phyloP scores from a whole-genome alignment of 148 eudicot genomes.

The Rhododendron ovatum region DNA sequence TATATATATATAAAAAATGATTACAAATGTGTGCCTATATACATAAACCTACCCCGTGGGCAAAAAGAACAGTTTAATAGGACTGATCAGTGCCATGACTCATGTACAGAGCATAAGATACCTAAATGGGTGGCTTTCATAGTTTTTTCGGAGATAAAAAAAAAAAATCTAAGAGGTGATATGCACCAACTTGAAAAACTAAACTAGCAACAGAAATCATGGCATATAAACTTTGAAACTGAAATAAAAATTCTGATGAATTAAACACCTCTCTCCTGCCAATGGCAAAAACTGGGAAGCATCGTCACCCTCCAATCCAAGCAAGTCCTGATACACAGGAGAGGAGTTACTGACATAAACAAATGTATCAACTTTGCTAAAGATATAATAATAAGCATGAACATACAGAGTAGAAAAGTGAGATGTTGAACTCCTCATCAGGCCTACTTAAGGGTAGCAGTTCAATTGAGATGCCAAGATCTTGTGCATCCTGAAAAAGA shows the following conservation, averaged over 20 bases:
- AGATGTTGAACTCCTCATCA: slow-evolving; percentile 63
- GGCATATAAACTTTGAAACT: not conserved
- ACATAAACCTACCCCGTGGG: not conserved
- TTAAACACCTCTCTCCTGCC: slow-evolving; percentile 62
- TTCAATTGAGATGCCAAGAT: slow-evolving; percentile 88
- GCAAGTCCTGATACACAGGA: slow-evolving; percentile 57
- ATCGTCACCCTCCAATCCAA: slow-evolving; percentile 80
- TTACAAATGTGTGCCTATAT: not conserved
- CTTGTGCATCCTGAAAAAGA: slow-evolving; percentile 83
- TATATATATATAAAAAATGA: not conserved
- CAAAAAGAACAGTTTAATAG: not conserved
- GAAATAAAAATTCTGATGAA: not conserved
- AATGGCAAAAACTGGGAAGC: slow-evolving; percentile 60
- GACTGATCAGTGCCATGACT: not conserved
- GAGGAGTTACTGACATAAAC: not conserved
- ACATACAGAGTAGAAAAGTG: slow-evolving; percentile 80
- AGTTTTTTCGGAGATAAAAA: not conserved
- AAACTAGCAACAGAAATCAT: not conserved
- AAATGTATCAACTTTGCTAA: not conserved
- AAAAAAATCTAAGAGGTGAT: not conserved
- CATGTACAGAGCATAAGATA: not conserved
- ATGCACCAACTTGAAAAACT: not conserved
- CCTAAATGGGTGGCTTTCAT: not conserved
- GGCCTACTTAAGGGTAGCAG: slow-evolving; percentile 74
- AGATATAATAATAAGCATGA: not conserved